Base-by-base conservation (phyloP, 1,284 basidiomycete genomes). In the Trichosporon ovoides region DNA sequence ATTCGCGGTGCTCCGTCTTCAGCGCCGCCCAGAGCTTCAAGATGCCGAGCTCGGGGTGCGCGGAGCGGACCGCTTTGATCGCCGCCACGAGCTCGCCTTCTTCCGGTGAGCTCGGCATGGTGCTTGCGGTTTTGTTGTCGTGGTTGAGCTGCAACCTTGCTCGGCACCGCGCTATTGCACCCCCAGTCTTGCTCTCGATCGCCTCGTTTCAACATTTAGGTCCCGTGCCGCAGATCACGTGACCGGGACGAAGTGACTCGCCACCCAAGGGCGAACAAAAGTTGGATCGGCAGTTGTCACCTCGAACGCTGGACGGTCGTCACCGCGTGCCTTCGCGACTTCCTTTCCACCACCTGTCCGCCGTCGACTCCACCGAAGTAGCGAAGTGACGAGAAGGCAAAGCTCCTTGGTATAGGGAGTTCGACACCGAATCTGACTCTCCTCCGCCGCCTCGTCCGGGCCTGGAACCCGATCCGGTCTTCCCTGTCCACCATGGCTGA, bases 21-120 rank as follows among this genome's bases (percentile, higher is more conserved):
- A 91, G 77, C 12, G 83, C 79, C 2, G 82, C 78, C 59, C 89
- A 85, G 2, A 89, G 79, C 76, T 89, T 91, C 4, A 80, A 67
- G 36, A 88, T 83, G 2, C 89, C 89, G 16, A 88, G 80, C 0
- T 80, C 73, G 0, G 87, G 84, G 55, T 88, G 80, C 34, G 78
- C 75, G n/a, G 74, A 71, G 62, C 84, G 79, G 7, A 84, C 74
- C 1, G 66, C 58, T 7, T 74, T 61, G 22, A 83, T 71, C 3
- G 77, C 78, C 0, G 67, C 22, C 37, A 75, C 76, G 46, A 86
- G 80, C 22, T 80, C 81, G 28, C 78, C 78, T 40, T 85, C 84
- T 20, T 22, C 43, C n/a, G 43, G 43, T 16, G 43, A 48, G 14
- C 14, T 9, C 22, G 22, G 37, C 37, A 31, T 31, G 24, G 14